Evolutionary conservation across 2,329 filamentous ascomycete genomes (phyloP), one percentile per base, ranked within the genome.

Genomic region (Myriangium duriaei): DNA sequence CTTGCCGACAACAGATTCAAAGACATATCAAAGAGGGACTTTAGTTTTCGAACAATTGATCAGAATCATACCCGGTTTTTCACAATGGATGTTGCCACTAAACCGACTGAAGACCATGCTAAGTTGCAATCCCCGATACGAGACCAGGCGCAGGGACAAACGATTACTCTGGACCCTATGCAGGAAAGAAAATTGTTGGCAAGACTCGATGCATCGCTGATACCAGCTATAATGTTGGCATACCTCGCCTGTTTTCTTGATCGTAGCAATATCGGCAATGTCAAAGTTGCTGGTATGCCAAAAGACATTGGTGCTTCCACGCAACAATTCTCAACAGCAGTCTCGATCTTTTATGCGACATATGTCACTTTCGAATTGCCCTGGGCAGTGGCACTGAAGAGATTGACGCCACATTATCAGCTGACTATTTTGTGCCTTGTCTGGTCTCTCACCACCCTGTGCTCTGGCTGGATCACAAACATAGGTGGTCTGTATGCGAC

Each of bases 231-330:
- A n/a, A n/a, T n/a, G n/a, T n/a, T n/a, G n/a, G n/a, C n/a, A n/a
- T n/a, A n/a, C n/a, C n/a, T n/a, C 74, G 41, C 63, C 3, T 71
- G 65, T 43, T 72, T 70, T 47, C 56, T 74, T 29, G 72, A 76
- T 51, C 61, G 72, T 38, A 59, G 60, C 13, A 71, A 70, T 45
- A 71, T 73, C 28, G 65, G 65, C 59, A 46, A 34, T 12, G 42
- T 39, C 29, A 61, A 60, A 40, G 57, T 63, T 4, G 63, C 61
- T 21, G 59, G 61, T 32, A 65, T 69, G 61, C 59, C 62, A 2
- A 53, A 58, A 28, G 65, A 63, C 41, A 65, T 69, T 32, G 49
- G 55, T 14, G 58, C 62, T 10, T 56, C 56, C 1, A 49, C 51
- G 7, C 52, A 53, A 19, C 53, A 67, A 42, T 68, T 64, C 47